Evolutionary conservation across 257 asterid genomes (phyloP).

Genomic region (Lycium ferocissimum): DNA sequence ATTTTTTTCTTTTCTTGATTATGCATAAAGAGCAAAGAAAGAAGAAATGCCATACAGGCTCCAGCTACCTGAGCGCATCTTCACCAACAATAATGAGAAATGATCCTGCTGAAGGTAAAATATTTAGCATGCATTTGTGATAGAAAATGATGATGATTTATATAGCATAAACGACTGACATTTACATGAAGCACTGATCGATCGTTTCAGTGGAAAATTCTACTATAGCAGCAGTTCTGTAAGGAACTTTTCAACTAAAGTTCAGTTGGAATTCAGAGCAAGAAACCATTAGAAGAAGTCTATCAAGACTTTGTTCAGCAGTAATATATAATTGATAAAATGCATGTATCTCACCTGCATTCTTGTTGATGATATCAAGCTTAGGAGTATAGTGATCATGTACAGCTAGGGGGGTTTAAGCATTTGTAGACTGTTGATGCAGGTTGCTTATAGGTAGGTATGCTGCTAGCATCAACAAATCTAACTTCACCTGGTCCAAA

Average conservation of each 20-base stretch:
- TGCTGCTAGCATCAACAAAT: conserved; percentile 67
- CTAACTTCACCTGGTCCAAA: conserved; percentile 87
- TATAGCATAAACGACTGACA: neutral
- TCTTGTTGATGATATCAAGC: neutral
- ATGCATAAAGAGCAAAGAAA: neutral
- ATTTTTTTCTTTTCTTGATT: neutral
- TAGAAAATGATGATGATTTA: neutral
- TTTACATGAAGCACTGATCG: neutral
- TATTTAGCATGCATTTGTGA: neutral
- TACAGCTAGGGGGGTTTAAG: conserved; percentile 85
- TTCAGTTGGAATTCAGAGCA: neutral
- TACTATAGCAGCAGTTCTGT: neutral
- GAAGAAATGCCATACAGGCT: too few species aligned
- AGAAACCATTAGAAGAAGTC: neutral
- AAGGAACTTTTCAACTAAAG: neutral
- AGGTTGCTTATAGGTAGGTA: conserved; percentile 81
- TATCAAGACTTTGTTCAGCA: neutral
- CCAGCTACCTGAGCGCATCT: neutral
- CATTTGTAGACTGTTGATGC: conserved; percentile 84
- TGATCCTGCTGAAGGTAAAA: neutral
- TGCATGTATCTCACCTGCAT: neutral
- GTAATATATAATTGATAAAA: neutral
- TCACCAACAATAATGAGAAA: neutral
- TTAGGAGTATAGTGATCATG: conserved; percentile 38
- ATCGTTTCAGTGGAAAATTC: neutral